Conservation (phyloP, 352 stramenopile species). For the Pythium brassicae region DNA sequence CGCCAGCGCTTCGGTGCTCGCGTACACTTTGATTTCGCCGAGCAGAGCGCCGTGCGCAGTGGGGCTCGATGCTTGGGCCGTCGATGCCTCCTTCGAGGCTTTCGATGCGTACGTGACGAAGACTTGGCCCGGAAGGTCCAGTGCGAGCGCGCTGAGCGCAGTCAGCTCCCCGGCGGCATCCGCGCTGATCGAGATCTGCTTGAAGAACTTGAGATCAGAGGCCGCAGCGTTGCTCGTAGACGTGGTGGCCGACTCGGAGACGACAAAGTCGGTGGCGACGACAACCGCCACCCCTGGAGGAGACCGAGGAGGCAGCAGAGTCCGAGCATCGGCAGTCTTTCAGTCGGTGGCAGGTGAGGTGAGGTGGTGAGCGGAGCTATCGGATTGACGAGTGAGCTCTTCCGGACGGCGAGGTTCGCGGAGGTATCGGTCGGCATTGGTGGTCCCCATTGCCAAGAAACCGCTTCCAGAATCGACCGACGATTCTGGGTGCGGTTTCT, state of each 20-base stretch:
- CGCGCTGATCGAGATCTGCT: not conserved
- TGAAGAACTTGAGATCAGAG: slow-evolving; percentile 2
- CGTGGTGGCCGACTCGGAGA: not conserved
- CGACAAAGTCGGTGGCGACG: not conserved
- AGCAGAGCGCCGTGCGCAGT: not conserved
- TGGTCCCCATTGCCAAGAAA: too few species aligned
- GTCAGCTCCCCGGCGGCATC: slow-evolving; percentile 1
- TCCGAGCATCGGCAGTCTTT: not conserved
- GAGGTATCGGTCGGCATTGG: too few species aligned
- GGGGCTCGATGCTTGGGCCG: not conserved
- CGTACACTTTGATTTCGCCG: slow-evolving; percentile 3
- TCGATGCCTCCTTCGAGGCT: not conserved
- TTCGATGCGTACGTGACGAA: slow-evolving; percentile 7
- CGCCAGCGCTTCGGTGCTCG: not conserved
- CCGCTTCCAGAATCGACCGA: too few species aligned
- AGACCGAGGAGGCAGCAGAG: not conserved
- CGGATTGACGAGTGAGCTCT: not conserved
- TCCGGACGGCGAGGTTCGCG: too few species aligned
- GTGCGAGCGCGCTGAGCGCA: not conserved
- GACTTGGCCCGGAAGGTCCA: slow-evolving; percentile 3
- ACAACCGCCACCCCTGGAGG: not conserved
- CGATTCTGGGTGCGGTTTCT: too few species aligned
- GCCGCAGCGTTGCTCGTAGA: not conserved
- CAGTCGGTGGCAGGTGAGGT: not conserved
- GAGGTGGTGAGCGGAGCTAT: not conserved